Evolutionary conservation across 2,329 filamentous ascomycete genomes (phyloP).

Genomic region (Juglanconis oblonga): DNA sequence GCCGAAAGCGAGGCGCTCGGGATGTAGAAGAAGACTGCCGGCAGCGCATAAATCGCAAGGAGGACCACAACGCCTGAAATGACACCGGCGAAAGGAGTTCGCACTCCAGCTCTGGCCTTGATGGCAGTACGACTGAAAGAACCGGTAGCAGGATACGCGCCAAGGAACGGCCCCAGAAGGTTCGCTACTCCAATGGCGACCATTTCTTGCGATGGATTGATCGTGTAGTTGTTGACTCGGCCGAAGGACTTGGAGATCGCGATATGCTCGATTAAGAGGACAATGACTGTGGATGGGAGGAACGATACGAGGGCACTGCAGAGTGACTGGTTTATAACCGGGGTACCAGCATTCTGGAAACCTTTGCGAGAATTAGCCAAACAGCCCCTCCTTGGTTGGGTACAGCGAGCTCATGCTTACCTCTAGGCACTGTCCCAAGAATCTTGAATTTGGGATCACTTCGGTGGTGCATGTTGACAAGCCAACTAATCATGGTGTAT

Average conservation of each 20-base stretch:
- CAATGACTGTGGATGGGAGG: slow-evolving; percentile 82
- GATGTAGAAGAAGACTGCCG: slow-evolving; percentile 91
- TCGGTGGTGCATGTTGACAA: slow-evolving; percentile 69
- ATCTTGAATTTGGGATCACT: slow-evolving; percentile 69
- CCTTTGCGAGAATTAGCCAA: slow-evolving; percentile 41
- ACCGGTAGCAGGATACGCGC: slow-evolving; percentile 87
- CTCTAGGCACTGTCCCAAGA: slow-evolving; percentile 74
- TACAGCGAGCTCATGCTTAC: slow-evolving; percentile 32
- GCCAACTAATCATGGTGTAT: slow-evolving; percentile 87
- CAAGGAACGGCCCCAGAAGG: slow-evolving; percentile 85
- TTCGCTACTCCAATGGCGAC: slow-evolving; percentile 92
- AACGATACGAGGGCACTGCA: slow-evolving; percentile 67
- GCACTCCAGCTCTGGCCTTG: slow-evolving; percentile 93
- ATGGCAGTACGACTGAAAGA: slow-evolving; percentile 97
- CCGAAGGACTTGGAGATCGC: slow-evolving; percentile 97
- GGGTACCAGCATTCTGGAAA: slow-evolving; percentile 76
- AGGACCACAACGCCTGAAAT: slow-evolving; percentile 85
- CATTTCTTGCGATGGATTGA: slow-evolving; percentile 93
- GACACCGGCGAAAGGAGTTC: slow-evolving; percentile 85
- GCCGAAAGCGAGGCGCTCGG: slow-evolving; percentile 76
- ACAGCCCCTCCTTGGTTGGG: not conserved
- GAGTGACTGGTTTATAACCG: slow-evolving; percentile 63
- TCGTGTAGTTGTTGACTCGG: slow-evolving; percentile 91
- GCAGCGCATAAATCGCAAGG: slow-evolving; percentile 83
- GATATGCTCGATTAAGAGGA: slow-evolving; percentile 95